Evolutionary conservation across 768 basidiomycete species (phyloP).

Genomic region (Candolleomyces efflorescens): DNA sequence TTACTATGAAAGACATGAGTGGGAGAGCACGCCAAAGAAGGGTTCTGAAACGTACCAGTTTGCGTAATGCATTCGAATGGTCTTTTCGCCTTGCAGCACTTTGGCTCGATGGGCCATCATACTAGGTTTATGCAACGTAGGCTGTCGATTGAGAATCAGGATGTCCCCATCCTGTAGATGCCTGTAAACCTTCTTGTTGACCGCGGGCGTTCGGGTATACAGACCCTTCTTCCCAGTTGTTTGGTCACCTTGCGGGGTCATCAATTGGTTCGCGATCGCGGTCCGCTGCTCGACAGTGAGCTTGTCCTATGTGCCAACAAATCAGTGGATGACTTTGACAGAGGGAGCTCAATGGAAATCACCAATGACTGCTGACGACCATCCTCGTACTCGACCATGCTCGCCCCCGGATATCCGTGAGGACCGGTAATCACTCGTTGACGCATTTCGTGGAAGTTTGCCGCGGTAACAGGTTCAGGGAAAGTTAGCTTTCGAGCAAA

Average conservation of each 20-base stretch:
- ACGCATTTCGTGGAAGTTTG: constrained; percentile 85
- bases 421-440: constrained; percentile 91
- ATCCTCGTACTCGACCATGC: constrained; percentile 93
- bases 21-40: background rate
- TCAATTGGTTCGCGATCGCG: constrained; percentile 91
- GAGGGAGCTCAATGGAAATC: constrained; percentile 13
- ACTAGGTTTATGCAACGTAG: constrained; percentile 96
- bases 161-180: constrained; percentile 95
- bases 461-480: constrained; percentile 92
- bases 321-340: background rate
- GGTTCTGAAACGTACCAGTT: constrained; percentile 74
- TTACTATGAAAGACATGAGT: constrained; percentile 52
- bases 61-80: constrained; percentile 99
- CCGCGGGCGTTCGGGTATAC: constrained; percentile 68
- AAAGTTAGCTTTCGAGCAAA: constrained; percentile 97
- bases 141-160: constrained; percentile 94
- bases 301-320: constrained; percentile 56
- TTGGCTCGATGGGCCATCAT: constrained; percentile 99
- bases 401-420: constrained; percentile 85
- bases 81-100: constrained; percentile 93
- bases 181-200: constrained; percentile 97
- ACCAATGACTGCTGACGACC: constrained; percentile 85
- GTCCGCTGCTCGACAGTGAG: constrained; percentile 85
- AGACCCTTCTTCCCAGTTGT: constrained; percentile 50
- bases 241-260: constrained; percentile 85